phyloP scores from a whole-genome alignment of 2,329 filamentous ascomycete species.

The Xylariaceae sp. region DNA sequence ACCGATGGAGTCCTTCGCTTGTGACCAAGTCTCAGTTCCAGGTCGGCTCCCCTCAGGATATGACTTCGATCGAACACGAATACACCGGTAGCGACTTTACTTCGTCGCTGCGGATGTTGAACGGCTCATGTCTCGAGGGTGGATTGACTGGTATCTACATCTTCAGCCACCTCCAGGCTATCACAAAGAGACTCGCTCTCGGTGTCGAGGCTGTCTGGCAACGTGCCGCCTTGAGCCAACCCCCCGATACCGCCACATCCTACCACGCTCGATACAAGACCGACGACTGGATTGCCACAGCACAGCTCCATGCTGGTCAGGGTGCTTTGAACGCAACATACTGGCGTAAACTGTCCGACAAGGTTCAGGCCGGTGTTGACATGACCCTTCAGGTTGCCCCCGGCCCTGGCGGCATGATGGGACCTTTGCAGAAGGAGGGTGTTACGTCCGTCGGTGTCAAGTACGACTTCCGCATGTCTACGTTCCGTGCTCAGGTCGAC shows the following conservation, averaged over 20 bases:
- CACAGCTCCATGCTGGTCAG: constrained; percentile 81
- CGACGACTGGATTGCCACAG: constrained; percentile 86
- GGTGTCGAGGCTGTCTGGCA: constrained; percentile 92
- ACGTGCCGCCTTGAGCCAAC: constrained; percentile 73
- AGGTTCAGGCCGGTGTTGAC: constrained; percentile 93
- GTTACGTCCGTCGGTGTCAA: constrained; percentile 89
- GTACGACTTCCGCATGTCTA: constrained; percentile 95
- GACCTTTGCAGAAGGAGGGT: constrained; percentile 70
- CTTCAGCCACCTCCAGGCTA: constrained; percentile 87
- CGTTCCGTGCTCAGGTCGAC: constrained; percentile 93
- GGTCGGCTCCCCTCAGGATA: constrained; percentile 68
- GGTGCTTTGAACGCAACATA: constrained; percentile 86
- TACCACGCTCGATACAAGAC: constrained; percentile 91
- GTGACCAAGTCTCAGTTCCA: constrained; percentile 86
- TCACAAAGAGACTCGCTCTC: constrained; percentile 80
- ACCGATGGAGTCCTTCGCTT: constrained; percentile 73
- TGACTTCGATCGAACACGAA: constrained; percentile 92
- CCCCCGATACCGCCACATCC: constrained; percentile 84
- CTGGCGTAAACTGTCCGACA: constrained; percentile 89
- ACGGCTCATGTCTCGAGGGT: constrained; percentile 90
- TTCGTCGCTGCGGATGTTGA: constrained; percentile 86
- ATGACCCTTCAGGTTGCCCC: constrained; percentile 80
- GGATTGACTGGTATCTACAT: constrained; percentile 93
- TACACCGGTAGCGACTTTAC: constrained; percentile 92
- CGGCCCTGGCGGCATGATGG: constrained; percentile 63